Evolutionary conservation across 441 rosid species (phyloP).

Genomic region (Flueggea neowawraea): DNA sequence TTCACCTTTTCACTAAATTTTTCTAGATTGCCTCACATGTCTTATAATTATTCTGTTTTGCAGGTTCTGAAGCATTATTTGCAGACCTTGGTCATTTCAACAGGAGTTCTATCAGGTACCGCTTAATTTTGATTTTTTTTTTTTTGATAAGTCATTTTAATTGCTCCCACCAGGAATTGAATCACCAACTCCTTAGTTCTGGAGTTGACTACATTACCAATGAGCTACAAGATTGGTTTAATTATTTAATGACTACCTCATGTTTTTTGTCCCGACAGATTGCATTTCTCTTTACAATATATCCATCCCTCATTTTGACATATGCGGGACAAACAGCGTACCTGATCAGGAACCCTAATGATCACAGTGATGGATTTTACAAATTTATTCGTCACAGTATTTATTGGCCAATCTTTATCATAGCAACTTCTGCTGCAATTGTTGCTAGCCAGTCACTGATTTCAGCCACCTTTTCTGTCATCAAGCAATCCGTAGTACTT

Average conservation of each 20-base stretch:
- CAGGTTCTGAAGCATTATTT: conserved; percentile 71
- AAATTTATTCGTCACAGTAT: conserved; percentile 49
- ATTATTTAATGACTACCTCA: conserved; percentile 2
- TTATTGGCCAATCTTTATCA: conserved; percentile 65
- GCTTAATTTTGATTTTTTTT: not conserved
- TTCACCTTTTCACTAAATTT: too few species aligned
- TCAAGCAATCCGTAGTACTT: conserved; percentile 72
- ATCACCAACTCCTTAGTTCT: too few species aligned
- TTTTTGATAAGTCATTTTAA: too few species aligned
- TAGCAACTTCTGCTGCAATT: conserved; percentile 53
- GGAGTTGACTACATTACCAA: too few species aligned
- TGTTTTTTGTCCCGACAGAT: conserved; percentile 33
- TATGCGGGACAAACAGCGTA: conserved; percentile 76
- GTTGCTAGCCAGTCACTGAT: conserved; percentile 75
- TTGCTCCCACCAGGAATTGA: too few species aligned
- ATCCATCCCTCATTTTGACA: conserved; percentile 64
- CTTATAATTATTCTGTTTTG: conserved; percentile 2
- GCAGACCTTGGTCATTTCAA: conserved; percentile 81
- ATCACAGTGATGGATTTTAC: conserved; percentile 61
- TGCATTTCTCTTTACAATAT: conserved; percentile 55
- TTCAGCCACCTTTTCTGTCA: conserved; percentile 69
- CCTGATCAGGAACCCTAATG: conserved; percentile 54
- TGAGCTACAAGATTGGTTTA: too few species aligned
- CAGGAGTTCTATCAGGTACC: conserved; percentile 57
- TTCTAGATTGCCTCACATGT: too few species aligned